Base-by-base conservation (phyloP, 768 basidiomycete genomes). In the Candolleomyces aberdarensis region DNA sequence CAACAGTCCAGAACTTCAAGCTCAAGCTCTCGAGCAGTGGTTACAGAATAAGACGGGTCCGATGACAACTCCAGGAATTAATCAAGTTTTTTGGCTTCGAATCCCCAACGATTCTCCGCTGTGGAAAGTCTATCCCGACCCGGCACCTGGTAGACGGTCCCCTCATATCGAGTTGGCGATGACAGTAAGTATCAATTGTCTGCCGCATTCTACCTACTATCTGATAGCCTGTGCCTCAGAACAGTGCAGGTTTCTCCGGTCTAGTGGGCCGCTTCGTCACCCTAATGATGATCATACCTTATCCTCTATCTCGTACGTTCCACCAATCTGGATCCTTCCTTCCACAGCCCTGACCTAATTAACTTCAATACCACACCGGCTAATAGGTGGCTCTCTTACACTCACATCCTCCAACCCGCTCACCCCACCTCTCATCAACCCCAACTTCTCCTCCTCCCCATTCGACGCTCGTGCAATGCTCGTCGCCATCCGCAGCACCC, bases 241-340 rank as follows among this genome's bases (percentile, higher is more conserved):
- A 59, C 40, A 59, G 50, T 55, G 63, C 71, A 56, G 67, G 54
- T 26, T 69, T 59, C 56, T 48, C 59, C 14, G 63, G 63, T 13
- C 41, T 66, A 19, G 65, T 58, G 62, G 36, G 39, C 39, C 14
- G 65, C 65, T 17, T 46, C 63, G 9, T 63, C 64, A 22, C 47
- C 61, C 22, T 63, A 48, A 20, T 66, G 66, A 46, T 59, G n/a
- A 62, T 60, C 36, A 62, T 75, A 19, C 66, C 71, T 9, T 68
- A 70, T 8, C 73, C 75, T 4, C 51, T 63, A 19, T 70, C 73
- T 22, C 70, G 73, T 71, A 59, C 9, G 70, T n/a, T n/a, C n/a
- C n/a, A 32, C 9, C 32, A 5, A 32, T 4, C 32, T 32, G 9
- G 32, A 4, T 32, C 4, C 32, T 32, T 57, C 5, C 26, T 2